phyloP scores from a whole-genome alignment of 2,329 filamentous ascomycete species.

The Biscogniauxia sp. region DNA sequence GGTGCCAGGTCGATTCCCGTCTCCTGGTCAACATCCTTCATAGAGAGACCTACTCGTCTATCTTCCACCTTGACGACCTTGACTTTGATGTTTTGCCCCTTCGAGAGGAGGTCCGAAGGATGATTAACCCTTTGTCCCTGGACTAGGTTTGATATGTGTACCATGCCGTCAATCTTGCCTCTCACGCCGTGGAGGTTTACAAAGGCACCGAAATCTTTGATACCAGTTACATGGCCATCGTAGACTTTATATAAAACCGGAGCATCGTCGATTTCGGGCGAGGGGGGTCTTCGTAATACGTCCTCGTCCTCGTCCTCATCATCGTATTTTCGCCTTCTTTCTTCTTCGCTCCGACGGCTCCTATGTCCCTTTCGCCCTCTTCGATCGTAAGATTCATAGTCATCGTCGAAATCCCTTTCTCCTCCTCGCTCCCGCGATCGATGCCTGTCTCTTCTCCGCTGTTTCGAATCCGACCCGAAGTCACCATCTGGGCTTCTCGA shows the following conservation, averaged over 20 bases:
- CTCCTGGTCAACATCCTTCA: slow-evolving; percentile 95
- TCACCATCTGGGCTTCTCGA: slow-evolving; percentile 54
- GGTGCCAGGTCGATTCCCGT: slow-evolving; percentile 82
- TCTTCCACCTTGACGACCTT: slow-evolving; percentile 89
- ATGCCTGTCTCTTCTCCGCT: slow-evolving; percentile 35
- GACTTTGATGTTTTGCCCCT: slow-evolving; percentile 83
- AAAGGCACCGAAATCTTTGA: slow-evolving; percentile 96
- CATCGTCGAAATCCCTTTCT: slow-evolving; percentile 32
- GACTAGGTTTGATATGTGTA: slow-evolving; percentile 87
- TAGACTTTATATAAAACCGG: slow-evolving; percentile 87
- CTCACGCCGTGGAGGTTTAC: slow-evolving; percentile 85
- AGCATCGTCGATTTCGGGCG: slow-evolving; percentile 74
- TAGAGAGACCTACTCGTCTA: slow-evolving; percentile 79
- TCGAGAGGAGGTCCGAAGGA: slow-evolving; percentile 80
- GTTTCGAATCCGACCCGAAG: slow-evolving; percentile 38
- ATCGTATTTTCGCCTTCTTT: slow-evolving; percentile 44
- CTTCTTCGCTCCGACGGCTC: slow-evolving; percentile 45
- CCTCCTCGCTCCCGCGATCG: slow-evolving; percentile 35
- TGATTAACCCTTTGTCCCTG: slow-evolving; percentile 86
- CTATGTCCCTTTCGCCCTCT: slow-evolving; percentile 45
- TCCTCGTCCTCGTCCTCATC: slow-evolving; percentile 47
- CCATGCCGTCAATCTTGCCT: slow-evolving; percentile 87
- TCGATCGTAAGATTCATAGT: slow-evolving; percentile 33
- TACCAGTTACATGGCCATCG: slow-evolving; percentile 80
- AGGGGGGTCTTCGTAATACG: slow-evolving; percentile 63